phyloP scores from a whole-genome alignment of 2,329 filamentous ascomycete genomes.

The Diaporthe vexans region DNA sequence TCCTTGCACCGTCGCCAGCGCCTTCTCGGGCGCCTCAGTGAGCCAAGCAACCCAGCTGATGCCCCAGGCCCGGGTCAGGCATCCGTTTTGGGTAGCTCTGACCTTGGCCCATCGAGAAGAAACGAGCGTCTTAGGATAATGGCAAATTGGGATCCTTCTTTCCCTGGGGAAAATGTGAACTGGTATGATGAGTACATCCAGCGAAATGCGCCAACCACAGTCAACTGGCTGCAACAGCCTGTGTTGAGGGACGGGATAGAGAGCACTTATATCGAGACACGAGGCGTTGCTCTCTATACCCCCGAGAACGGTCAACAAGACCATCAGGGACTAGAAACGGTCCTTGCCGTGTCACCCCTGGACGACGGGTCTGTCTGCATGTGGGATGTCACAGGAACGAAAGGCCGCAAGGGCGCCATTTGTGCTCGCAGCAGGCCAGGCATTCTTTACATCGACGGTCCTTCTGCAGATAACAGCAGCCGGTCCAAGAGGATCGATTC shows the following conservation, averaged over 20 bases:
- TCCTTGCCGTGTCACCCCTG: constrained; percentile 80
- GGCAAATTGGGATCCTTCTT: constrained; percentile 87
- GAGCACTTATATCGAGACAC: constrained; percentile 72
- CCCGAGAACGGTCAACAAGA: constrained; percentile 65
- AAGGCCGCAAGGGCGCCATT: constrained; percentile 71
- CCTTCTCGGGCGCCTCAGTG: constrained; percentile 52
- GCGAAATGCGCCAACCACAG: constrained; percentile 78
- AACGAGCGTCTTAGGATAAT: constrained; percentile 69
- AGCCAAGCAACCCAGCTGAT: background rate
- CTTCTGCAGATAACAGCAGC: constrained; percentile 58
- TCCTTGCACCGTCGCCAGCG: constrained; percentile 68
- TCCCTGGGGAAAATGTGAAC: constrained; percentile 77
- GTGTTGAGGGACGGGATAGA: constrained; percentile 56
- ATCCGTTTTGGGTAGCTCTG: background rate
- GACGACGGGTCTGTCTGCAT: constrained; percentile 91
- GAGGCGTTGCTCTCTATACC: constrained; percentile 79
- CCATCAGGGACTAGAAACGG: constrained; percentile 57
- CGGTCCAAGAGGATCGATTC: constrained; percentile 78
- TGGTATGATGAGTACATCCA: constrained; percentile 95
- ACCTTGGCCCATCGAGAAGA: constrained; percentile 43
- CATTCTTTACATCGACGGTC: constrained; percentile 72
- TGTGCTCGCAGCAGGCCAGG: constrained; percentile 75
- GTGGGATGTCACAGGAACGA: constrained; percentile 80
- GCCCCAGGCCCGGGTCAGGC: background rate
- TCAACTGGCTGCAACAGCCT: constrained; percentile 83